phyloP scores from a whole-genome alignment of 2,329 filamentous ascomycete species.

The Seiridium cupressi region DNA sequence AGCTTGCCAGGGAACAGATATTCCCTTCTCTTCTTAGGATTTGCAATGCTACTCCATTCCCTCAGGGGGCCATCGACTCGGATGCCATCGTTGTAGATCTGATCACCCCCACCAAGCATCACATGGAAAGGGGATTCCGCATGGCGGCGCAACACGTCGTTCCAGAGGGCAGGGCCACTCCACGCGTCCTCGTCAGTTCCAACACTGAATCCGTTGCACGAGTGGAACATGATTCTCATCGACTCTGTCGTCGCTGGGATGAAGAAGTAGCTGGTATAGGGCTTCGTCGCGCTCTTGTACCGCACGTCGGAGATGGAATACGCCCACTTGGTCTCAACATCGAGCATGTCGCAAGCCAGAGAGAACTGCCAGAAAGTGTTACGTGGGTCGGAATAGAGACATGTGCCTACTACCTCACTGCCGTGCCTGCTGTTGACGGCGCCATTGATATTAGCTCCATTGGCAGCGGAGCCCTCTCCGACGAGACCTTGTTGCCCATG shows the following conservation, averaged over 20 bases:
- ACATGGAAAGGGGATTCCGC: conserved; percentile 84
- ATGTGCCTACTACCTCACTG: conserved; percentile 47
- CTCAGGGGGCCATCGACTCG: conserved; percentile 79
- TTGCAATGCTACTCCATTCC: conserved; percentile 80
- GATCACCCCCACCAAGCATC: conserved; percentile 91
- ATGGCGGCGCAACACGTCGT: conserved; percentile 85
- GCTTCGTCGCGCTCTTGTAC: conserved; percentile 56
- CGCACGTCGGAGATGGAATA: conserved; percentile 70
- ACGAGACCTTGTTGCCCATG: conserved; percentile 20
- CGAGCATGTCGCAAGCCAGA: conserved; percentile 71
- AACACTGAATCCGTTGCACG: conserved; percentile 93
- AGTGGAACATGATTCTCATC: conserved; percentile 99
- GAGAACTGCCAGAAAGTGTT: conserved; percentile 95
- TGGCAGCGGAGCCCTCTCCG: conserved; percentile 26
- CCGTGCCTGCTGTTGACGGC: conserved; percentile 39
- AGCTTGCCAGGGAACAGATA: conserved; percentile 76
- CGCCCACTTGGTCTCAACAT: conserved; percentile 71
- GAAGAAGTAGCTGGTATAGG: conserved; percentile 70
- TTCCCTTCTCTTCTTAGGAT: conserved; percentile 76
- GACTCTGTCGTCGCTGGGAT: conserved; percentile 79
- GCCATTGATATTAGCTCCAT: conserved; percentile 30
- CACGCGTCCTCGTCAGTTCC: conserved; percentile 71
- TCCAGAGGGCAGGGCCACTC: conserved; percentile 91
- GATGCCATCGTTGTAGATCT: conserved; percentile 95
- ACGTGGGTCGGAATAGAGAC: conserved; percentile 63